These are phyloP conservation scores for Aurinia saxatilis DNA, from an alignment of 345 rosid species.

Conservation along the genomic window DNA sequence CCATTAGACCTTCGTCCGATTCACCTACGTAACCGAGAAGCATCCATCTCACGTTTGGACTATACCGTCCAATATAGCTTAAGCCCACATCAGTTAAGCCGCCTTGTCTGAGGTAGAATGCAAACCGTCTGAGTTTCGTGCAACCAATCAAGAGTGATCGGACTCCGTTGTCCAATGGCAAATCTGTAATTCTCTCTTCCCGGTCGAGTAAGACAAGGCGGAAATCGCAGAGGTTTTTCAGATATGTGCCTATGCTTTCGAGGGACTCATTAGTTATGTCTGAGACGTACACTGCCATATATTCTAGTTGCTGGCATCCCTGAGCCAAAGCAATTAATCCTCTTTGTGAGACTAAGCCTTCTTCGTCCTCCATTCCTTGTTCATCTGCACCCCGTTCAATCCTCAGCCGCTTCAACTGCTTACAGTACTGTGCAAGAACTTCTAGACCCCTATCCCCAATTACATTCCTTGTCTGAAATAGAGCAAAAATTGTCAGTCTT, in stretches of 20 bases:
- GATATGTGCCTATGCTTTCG: slow-evolving; percentile 51
- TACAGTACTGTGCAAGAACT: slow-evolving; percentile 68
- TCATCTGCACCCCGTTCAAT: slow-evolving; percentile 93
- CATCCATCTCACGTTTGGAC: slow-evolving; percentile 88
- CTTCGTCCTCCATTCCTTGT: slow-evolving; percentile 81
- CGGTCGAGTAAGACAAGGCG: slow-evolving; percentile 82
- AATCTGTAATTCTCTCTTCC: slow-evolving; percentile 64
- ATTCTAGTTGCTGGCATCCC: slow-evolving; percentile 74
- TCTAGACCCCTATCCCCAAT: slow-evolving; percentile 92
- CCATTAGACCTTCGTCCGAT: slow-evolving; percentile 66
- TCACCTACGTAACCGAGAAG: slow-evolving; percentile 79
- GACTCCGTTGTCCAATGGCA: slow-evolving; percentile 92
- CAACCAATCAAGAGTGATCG: slow-evolving; percentile 76
- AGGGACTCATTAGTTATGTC: slow-evolving; percentile 77
- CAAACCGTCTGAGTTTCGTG: slow-evolving; percentile 71
- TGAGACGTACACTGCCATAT: slow-evolving; percentile 81
- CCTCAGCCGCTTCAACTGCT: slow-evolving; percentile 74
- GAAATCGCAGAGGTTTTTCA: slow-evolving; percentile 72
- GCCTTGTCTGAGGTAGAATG: slow-evolving; percentile 69
- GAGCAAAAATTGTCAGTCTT: slow-evolving; percentile 11
- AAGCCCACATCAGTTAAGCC: slow-evolving; percentile 85
- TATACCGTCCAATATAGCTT: slow-evolving; percentile 62
- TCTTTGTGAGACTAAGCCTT: slow-evolving; percentile 76
- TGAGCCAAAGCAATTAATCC: slow-evolving; percentile 79
- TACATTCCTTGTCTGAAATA: slow-evolving; percentile 81